Base-by-base conservation (phyloP, 345 rosid genomes). In the Eucalyptus pauciflora region DNA sequence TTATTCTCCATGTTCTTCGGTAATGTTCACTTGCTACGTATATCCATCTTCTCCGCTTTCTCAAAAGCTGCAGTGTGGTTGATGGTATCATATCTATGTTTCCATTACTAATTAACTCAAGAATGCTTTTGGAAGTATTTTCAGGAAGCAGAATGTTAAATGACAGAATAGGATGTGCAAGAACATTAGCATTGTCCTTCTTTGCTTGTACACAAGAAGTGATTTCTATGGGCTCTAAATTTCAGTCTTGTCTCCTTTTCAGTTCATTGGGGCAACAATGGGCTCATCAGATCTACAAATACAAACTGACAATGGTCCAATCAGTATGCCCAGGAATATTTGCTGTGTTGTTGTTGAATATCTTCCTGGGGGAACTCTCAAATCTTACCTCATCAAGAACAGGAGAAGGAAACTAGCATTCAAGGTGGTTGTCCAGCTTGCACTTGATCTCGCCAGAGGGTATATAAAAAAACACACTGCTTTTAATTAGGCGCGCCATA, bases 391-490 rank as follows among this genome's bases (percentile, higher is more conserved):
- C 76, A 98, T 98, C 90, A 98, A 96, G 94, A 96, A 96, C 93
- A 91, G 97, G 87, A 94, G 99, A 92, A 95, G 96, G 92, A 98
- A 98, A 91, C 90, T 98, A 86, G 95, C 97, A 41, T 98, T 98
- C 93, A 98, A 97, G 93, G 96, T 98, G 88, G 99, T 98, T 64
- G 92, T 94, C 64, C 99, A 98, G 94, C 92, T 98, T 89, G 98
- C 98, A 31, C 99, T 98, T 91, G 99, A 98, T 93, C 97, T 98
- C 87, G 99, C 99, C 52, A 94, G 98, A 93, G 99, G 99, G 99
- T 97, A 94, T 58, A 4, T 27, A n/a, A 64, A 56, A 54, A 85
- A 41, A 54, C 13, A 27, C 60, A 18, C 50, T 86, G 37, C 43
- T 86, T 86, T 86, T 54, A 45, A 48, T 16, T 31, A n/a, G 7